A percentile compares a stretch with the other conserved stretches of the same genome.
Conservation (phyloP, 768 basidiomycete species). For the Boletus speciosus region DNA sequence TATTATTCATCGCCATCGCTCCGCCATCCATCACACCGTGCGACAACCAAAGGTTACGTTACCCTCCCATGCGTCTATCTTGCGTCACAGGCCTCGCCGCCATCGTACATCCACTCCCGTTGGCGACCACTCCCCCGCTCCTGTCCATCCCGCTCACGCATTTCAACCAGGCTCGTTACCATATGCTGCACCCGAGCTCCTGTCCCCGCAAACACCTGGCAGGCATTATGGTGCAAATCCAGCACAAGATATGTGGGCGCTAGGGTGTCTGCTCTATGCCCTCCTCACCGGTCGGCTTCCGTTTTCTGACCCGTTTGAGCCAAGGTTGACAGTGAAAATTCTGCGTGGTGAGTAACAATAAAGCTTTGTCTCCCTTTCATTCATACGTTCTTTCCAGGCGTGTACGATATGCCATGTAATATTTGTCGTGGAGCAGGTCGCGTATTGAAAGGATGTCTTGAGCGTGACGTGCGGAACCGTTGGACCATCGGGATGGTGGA, state of each 20-base stretch:
- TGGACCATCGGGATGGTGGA: constrained; percentile 85
- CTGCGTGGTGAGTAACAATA: constrained; percentile 59
- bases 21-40: constrained; percentile 26
- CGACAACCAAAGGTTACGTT: constrained; percentile 22
- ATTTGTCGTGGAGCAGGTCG: constrained; percentile 61
- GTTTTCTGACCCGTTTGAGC: constrained; percentile 87
- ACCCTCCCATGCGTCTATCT: constrained; percentile 12
- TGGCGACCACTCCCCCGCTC: constrained; percentile 27
- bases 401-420: constrained; percentile 52
- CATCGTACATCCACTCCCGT: constrained; percentile 47
- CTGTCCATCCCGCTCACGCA: constrained; percentile 33
- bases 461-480: constrained; percentile 53
- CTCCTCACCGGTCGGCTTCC: constrained; percentile 84
- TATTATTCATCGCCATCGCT: constrained; percentile 23
- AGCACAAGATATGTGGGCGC: constrained; percentile 93
- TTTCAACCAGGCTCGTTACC: constrained; percentile 85
- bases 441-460: constrained; percentile 78
- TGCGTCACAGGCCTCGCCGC: constrained; percentile 41
- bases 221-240: constrained; percentile 41
- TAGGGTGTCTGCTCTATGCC: constrained; percentile 86
- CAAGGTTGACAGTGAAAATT: constrained; percentile 88
- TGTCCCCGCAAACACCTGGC: constrained; percentile 55
- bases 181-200: constrained; percentile 86
- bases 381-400: constrained; percentile 42
- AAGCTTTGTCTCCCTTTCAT: background rate